Base-by-base conservation (phyloP, 1,139 yeast species). In the Debaryomyces singareniensis region DNA sequence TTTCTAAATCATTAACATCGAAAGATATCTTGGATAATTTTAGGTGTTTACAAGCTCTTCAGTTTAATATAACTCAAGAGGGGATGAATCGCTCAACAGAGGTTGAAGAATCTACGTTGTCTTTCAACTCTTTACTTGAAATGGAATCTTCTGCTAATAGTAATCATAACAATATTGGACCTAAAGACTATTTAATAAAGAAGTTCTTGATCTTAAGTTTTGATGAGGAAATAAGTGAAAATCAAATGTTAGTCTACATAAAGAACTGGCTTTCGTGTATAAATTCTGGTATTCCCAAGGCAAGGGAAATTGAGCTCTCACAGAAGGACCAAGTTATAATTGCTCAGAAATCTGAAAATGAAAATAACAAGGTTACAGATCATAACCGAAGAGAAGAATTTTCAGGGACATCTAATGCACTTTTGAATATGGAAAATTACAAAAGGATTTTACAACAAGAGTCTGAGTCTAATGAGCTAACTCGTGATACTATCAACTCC, bases 281-380 rank as follows among this genome's bases (percentile, higher is more conserved):
- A 23, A 32, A 34, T n/a, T 53, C 58, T 7, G 47, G 63, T 2
- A 40, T 61, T 11, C 71, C 71, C 1, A 39, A 44, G 1, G 47
- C 45, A 13, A 50, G 46, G 14, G 49, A 47, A 28, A 36, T 39
- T 12, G 55, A 51, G 22, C 38, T 63, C 25, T 58, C 67, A 30
- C 69, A 67, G 29, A 63, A 59, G 34, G 71, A 65, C 29, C 66
- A 61, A 36, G 53, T 64, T 9, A 47, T 49, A 16, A 48, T 55
- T 3, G 65, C 60, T 35, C 68, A 61, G 31, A 46, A 58, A 34
- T 51, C 56, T 5, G 64, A 54, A 30, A 47, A 38, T 20, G 24
- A 20, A 9, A 18, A 7, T n/a, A 18, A n/a, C n/a, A n/a, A n/a
- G n/a, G n/a, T n/a, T n/a, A n/a, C n/a, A n/a, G n/a, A n/a, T n/a